Conservation (phyloP, 441 rosid species). For the Macaranga tanarius region DNA sequence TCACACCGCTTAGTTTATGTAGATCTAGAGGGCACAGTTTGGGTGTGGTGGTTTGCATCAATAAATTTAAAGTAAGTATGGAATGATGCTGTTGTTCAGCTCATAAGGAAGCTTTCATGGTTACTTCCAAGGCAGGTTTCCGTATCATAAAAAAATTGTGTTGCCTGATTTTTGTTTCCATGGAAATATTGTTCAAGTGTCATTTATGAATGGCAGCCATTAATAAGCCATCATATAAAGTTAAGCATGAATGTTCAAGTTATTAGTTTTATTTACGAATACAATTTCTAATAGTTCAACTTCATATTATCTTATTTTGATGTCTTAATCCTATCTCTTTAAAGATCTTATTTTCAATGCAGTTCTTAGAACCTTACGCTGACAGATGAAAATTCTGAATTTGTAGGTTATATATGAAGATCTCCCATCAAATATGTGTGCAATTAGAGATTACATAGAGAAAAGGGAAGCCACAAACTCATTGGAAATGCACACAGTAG, state of each 20-base stretch:
- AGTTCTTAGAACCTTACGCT: not conserved
- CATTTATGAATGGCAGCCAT: not conserved
- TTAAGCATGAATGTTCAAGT: not conserved
- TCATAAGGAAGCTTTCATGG: not conserved
- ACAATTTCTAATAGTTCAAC: not conserved
- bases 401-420: slow-evolving; percentile 91
- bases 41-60: not conserved
- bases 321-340: not conserved
- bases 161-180: not conserved
- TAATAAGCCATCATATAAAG: not conserved
- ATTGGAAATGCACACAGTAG: slow-evolving; percentile 36
- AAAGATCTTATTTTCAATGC: not conserved
- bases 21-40: not conserved
- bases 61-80: not conserved
- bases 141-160: not conserved
- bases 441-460: slow-evolving; percentile 89
- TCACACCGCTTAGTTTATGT: not conserved
- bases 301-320: not conserved
- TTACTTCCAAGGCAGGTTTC: not conserved
- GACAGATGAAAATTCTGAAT: slow-evolving; percentile 8
- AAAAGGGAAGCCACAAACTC: slow-evolving; percentile 41
- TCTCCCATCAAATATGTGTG: slow-evolving; percentile 94
- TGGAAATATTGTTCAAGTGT: not conserved
- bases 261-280: not conserved
- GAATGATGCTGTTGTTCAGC: not conserved